Evolutionary conservation across 139 green algal species (phyloP).

Genomic region (Chlorella sorokiniana): DNA sequence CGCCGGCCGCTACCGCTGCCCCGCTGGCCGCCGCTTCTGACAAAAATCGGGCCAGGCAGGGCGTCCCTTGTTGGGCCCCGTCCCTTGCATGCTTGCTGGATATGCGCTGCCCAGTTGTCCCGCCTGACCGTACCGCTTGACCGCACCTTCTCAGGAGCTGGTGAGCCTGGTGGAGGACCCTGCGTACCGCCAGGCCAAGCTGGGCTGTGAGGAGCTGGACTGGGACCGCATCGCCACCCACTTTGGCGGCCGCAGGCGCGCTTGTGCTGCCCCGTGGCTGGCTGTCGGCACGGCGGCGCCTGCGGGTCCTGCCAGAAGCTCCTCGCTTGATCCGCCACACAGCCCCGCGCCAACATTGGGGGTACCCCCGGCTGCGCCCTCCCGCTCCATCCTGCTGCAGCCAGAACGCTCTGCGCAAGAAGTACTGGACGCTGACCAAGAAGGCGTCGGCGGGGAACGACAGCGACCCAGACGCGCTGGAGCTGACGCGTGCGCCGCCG

Average conservation of each 20-base stretch:
- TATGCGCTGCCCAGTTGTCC: not conserved
- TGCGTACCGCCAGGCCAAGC: slow-evolving; percentile 22
- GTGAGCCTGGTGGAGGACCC: slow-evolving; percentile 30
- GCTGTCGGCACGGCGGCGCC: too few species aligned
- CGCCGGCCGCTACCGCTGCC: too few species aligned
- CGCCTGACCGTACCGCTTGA: not conserved
- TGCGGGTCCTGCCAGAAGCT: too few species aligned
- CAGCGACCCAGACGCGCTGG: not conserved
- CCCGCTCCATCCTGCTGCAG: not conserved
- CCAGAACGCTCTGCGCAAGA: slow-evolving; percentile 49
- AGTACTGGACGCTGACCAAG: slow-evolving; percentile 46
- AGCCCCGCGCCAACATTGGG: too few species aligned
- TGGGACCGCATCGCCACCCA: slow-evolving; percentile 32
- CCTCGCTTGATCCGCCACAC: too few species aligned
- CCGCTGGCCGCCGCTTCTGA: too few species aligned
- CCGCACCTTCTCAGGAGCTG: slow-evolving; percentile 26
- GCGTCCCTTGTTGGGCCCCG: not conserved
- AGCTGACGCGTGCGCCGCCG: not conserved
- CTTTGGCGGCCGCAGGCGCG: slow-evolving; percentile 27
- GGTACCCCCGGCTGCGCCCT: too few species aligned
- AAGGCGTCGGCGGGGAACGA: not conserved
- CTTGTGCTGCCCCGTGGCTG: too few species aligned
- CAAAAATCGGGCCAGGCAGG: too few species aligned
- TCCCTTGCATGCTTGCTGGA: not conserved
- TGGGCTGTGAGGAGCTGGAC: slow-evolving; percentile 40